Evolutionary conservation across 2,329 filamentous ascomycete species (phyloP), one percentile per base, ranked within the genome.

Genomic region (Clathrospora elynae): DNA sequence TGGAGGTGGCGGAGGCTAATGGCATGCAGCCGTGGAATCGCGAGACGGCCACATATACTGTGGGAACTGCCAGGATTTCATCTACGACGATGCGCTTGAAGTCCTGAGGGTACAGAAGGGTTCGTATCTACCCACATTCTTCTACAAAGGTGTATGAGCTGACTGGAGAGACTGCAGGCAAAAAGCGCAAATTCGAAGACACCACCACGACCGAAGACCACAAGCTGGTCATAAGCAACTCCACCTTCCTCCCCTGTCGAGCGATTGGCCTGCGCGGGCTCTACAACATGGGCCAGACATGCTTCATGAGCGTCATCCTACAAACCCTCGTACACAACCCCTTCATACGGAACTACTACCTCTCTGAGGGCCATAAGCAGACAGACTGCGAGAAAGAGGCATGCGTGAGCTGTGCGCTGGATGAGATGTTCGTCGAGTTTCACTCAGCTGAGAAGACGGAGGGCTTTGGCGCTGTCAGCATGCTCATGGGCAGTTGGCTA

Each of bases 231-330:
- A 80, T 84, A 26, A 78, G 78, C 47, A 95, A 96, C 64, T 91
- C 90, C 9, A 85, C 81, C 18, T 81, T 84, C 43, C 85, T 88
- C 5, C 87, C 90, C 9, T 96, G 92, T 66, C 84, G 88, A 42
- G 90, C 90, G 12, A 90, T 87, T 55, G 92, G 93, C 7, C 82
- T 96, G 25, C 84, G 93, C 23, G 92, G 92, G 20, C 86, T 99
- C 48, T 96, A 95, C 72, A 99, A 97, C 64, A 92, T 96, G 68
- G 93, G 92, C n/a, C 90, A 95, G 45, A 97, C 93, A 8, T 99
- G 92, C 75, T 99, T 96, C 72, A 92, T 97, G 79, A 95, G 93
- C 59, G 92, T 96, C 19, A 90, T 97, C 33, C 78, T 99, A 11
- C 93, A 97, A 70, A 90, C 87, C 42, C 84, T 99, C 58, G 81